These are phyloP conservation scores for Shiraia sp. DNA, from an alignment of 2,329 filamentous ascomycete species.

Conservation along the genomic window DNA sequence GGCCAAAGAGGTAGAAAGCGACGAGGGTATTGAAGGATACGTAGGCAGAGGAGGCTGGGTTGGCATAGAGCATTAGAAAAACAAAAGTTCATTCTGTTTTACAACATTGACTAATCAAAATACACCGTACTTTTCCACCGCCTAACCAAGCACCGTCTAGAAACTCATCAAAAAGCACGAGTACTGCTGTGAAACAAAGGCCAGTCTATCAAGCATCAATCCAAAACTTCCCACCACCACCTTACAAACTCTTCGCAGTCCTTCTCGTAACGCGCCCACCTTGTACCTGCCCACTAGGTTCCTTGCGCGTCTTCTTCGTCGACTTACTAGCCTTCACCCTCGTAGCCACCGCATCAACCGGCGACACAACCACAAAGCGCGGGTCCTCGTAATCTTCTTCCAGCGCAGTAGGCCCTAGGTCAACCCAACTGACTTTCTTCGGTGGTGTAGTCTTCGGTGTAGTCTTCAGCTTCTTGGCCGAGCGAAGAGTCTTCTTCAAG, in stretches of 20 bases:
- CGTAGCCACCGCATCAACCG: background rate
- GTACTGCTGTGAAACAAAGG: no score
- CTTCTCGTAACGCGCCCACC: background rate
- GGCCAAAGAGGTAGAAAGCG: conserved; percentile 62
- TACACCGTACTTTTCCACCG: no score
- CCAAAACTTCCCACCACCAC: no score
- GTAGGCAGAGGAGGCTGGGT: conserved; percentile 65
- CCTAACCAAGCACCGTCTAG: no score
- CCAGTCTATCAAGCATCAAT: no score
- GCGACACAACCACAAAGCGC: background rate
- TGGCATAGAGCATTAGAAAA: conserved; percentile 50
- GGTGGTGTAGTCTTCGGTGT: background rate
- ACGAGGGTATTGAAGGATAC: conserved; percentile 64
- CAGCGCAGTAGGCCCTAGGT: background rate
- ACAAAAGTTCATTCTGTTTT: background rate
- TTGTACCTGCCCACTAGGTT: background rate
- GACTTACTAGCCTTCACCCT: background rate
- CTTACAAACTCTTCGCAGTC: no score
- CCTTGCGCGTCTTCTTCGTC: background rate
- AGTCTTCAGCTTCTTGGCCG: conserved; percentile 1
- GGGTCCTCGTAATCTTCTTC: conserved; percentile 4
- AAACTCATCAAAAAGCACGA: no score
- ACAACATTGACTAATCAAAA: no score
- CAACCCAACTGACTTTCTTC: background rate
- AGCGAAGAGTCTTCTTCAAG: conserved; percentile 2